Evolutionary conservation across 768 basidiomycete genomes (phyloP), one percentile per base, ranked within the genome.

Genomic region (Floccularia luteovirens): DNA sequence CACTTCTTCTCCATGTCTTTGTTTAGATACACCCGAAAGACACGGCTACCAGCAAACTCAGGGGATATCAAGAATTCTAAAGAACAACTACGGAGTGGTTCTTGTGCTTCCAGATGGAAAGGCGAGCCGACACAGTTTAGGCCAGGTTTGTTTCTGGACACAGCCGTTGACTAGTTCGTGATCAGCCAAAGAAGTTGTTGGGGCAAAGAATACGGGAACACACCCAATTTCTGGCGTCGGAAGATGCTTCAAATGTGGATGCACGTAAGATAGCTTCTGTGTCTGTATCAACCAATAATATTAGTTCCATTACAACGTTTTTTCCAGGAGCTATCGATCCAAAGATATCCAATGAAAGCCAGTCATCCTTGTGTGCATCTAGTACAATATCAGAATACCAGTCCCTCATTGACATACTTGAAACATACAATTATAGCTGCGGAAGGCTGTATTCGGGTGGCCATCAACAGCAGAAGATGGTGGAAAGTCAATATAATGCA

Each of bases 401-500:
- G 12, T 6, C 11, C 13, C 6, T 20, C 22, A 12, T 12, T 13
- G 7, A 37, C 11, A 17, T 23, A 19, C 13, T 34, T 14, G 16
- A 25, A 8, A 55, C 71, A 40, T 48, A 78, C 80, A 50, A 43
- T 56, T 45, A 22, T 60, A 49, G 51, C 76, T 78, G 24, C 61
- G 62, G 48, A 82, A 83, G 1, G 56, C 64, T 23, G 77, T 79
- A 6, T 56, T 54, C 3, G 52, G 46, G n/a, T 62, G 49, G 5
- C 70, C 67, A 57, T 83, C 79, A 3, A 80, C 79, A 3, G 77
- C 79, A 50, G 61, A 57, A 10, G 74, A 77, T 19, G 67, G 64
- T 20, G 78, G 58, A 53, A 69, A 60, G 2, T 51, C 44, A 27
- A 72, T 45, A 49, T 76, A 78, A 47, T 66, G 53, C 12, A 45